Evolutionary conservation across 1,139 yeast genomes (phyloP), one percentile per base, ranked within the genome.

Genomic region (Sugiyamaella sp.): DNA sequence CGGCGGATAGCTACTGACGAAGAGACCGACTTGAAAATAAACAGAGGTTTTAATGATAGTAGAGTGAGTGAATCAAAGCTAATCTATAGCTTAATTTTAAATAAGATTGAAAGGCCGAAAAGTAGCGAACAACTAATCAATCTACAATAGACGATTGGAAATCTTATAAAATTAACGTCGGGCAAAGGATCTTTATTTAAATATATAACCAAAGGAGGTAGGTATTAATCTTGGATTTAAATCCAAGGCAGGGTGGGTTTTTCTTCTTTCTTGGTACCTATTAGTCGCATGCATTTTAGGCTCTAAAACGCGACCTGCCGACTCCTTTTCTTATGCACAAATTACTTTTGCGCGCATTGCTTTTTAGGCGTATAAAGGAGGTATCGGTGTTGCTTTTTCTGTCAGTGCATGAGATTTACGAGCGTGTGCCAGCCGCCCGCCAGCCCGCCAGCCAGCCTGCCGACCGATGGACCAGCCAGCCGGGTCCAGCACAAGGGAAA

Each of bases 291-390:
- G 46, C 46, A 9, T 24, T 8, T 17, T 16, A 37, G 40, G 43
- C 27, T 22, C n/a, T 29, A 14, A 37, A 14, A 44, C 48, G 48
- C 48, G 48, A 44, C 48, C 48, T 44, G 48, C 48, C 48, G 32
- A 44, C 48, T 44, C 48, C 48, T 44, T 44, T 44, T 43, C 37
- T 44, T 16, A 44, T 44, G 48, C 48, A 32, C 10, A 9, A 14
- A 4, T 41, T 41, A 16, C 45, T 41, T 24, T 25, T 41, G 14
- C 8, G n/a, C 9, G n/a, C 45, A 9, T 27, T 41, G 33, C 45
- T 41, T 41, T 41, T 39, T 41, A 8, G n/a, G 14, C 17, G 35
- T 41, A 41, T 41, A 41, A 41, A 41, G 45, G 45, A 22, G 45
- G 20, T 33, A 14, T 8, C 20, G 22, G 29, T 24, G 16, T 41